Evolutionary conservation across 306 rosid genomes (phyloP).

Genomic region (Dryas drummondii): DNA sequence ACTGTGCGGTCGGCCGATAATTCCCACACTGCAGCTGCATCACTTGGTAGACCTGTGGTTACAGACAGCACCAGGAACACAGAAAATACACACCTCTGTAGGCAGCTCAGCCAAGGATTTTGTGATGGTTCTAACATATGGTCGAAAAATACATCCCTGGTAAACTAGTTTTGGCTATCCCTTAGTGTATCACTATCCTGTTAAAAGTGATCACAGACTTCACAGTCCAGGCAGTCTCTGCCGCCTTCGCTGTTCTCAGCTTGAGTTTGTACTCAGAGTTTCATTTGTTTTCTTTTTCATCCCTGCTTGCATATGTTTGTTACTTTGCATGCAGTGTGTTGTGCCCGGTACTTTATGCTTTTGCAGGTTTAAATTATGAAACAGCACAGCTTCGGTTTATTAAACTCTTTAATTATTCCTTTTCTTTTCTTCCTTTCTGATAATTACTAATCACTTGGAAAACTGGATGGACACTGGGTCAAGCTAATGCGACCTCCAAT

Average conservation of each 20-base stretch:
- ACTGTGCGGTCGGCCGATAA: conserved; percentile 47
- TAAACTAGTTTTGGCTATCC: neutral
- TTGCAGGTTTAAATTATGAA: neutral
- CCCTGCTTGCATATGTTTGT: conserved; percentile 12
- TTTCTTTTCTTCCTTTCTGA: neutral
- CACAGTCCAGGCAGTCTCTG: neutral
- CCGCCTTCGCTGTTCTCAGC: neutral
- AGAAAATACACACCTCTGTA: conserved; percentile 25
- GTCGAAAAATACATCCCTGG: conserved; percentile 29
- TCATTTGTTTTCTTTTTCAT: conserved; percentile 5
- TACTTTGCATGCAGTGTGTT: conserved; percentile 14
- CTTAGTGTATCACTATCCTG: neutral
- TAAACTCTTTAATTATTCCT: neutral
- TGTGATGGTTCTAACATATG: conserved; percentile 58
- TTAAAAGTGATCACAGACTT: neutral
- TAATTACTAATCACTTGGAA: too few relatives aligned
- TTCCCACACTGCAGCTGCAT: conserved; percentile 40
- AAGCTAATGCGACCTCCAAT: too few relatives aligned
- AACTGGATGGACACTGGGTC: too few relatives aligned
- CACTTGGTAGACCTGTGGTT: conserved; percentile 48
- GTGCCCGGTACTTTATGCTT: neutral
- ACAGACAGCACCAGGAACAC: conserved; percentile 34
- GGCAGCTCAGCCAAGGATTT: conserved; percentile 67
- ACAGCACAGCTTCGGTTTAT: neutral
- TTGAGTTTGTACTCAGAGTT: neutral